Evolutionary conservation across 2,329 filamentous ascomycete genomes (phyloP).

Genomic region (Coniochaeta hoffmannii): DNA sequence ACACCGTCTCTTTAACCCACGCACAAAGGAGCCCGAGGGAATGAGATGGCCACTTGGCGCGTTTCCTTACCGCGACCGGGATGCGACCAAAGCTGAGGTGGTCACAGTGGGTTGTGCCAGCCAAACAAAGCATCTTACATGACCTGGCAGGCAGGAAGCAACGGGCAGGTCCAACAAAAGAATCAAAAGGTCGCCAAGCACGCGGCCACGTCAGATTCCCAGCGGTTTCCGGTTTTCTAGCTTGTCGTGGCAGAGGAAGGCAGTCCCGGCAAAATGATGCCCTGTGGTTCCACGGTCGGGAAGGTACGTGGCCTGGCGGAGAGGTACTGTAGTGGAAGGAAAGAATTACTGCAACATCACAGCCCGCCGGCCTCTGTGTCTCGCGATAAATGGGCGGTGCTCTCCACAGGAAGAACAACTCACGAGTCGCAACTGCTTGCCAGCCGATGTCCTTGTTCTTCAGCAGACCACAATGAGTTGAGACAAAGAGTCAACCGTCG

Average conservation of each 20-base stretch:
- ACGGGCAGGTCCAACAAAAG: neutral
- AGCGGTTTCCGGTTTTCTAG: neutral
- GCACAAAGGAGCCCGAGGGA: neutral
- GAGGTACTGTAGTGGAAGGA: no score
- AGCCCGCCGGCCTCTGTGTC: no score
- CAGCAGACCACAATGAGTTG: neutral
- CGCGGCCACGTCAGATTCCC: neutral
- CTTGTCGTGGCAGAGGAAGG: neutral
- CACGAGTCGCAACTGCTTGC: neutral
- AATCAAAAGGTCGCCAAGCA: neutral
- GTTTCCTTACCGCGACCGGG: neutral
- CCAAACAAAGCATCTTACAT: neutral
- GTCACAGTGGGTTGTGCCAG: neutral
- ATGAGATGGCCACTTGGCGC: neutral
- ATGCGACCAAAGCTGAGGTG: neutral
- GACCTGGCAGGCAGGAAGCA: neutral
- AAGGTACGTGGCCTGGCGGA: no score
- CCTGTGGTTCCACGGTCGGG: neutral
- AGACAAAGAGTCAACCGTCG: neutral
- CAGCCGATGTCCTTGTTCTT: no score
- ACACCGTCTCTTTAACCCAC: neutral
- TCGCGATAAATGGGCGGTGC: no score
- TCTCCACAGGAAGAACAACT: no score
- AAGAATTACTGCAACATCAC: no score
- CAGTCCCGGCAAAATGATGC: neutral